Conservation (phyloP, 345 rosid species). For the Garcia nutans region DNA sequence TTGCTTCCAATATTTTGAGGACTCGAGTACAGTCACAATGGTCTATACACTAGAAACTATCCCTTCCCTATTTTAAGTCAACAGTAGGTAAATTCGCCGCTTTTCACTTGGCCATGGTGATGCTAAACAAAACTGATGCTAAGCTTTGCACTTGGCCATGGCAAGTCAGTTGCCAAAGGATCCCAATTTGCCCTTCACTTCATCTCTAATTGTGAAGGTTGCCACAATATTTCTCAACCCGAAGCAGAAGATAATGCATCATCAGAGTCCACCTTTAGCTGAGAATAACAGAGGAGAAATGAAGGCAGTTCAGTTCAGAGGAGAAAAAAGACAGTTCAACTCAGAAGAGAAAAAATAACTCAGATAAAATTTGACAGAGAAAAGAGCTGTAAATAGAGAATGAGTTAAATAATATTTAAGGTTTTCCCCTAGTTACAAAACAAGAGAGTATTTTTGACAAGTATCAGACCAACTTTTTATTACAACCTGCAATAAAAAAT, state of each 20-base stretch:
- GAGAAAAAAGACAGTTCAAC: too few relatives aligned
- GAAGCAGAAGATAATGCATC: constrained; percentile 54
- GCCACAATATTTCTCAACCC: constrained; percentile 5
- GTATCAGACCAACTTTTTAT: neutral
- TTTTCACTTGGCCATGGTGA: too few relatives aligned
- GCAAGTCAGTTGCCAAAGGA: neutral
- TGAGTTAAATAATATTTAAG: neutral
- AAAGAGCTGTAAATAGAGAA: neutral
- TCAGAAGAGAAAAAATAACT: too few relatives aligned
- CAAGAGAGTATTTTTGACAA: neutral
- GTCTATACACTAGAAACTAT: too few relatives aligned
- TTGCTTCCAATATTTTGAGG: too few relatives aligned
- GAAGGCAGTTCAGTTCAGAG: neutral
- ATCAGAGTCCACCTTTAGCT: constrained; percentile 78
- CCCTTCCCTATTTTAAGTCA: too few relatives aligned
- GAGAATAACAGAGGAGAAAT: constrained; percentile 21
- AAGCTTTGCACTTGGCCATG: neutral
- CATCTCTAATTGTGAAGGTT: neutral
- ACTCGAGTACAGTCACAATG: too few relatives aligned
- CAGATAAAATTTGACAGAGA: neutral
- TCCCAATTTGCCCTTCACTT: neutral
- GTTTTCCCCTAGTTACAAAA: neutral
- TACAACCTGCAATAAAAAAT: neutral
- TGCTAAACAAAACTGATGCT: neutral
- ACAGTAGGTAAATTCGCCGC: too few relatives aligned